Base-by-base conservation (phyloP, 2,329 filamentous ascomycete species). In the Aspergillus ruber region DNA sequence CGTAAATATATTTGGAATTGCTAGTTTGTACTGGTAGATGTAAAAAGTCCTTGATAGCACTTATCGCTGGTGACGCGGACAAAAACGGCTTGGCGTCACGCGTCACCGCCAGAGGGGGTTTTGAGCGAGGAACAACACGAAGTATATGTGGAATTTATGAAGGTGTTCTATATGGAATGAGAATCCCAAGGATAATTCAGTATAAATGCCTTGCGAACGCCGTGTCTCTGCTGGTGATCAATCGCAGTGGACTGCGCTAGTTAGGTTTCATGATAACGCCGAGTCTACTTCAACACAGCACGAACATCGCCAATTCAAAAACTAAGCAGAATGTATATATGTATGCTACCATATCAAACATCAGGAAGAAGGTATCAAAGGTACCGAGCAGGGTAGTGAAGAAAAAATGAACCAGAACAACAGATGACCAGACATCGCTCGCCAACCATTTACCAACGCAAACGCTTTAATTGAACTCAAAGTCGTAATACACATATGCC, bases 401-500 rank as follows among this genome's bases (percentile, higher is more conserved):
- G 25, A 4, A 12, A 12, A 29, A 29, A 29, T 29, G 25, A 12
- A 12, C 25, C 25, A 29, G 25, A 29, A 29, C 10, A 29, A 12
- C 25, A 29, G 9, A 39, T 21, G 36, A 39, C 15, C 17, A 17
- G 17, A 39, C 17, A 39, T 13, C 36, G 18, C 17, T 12, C 18
- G 36, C 17, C 36, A 39, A 18, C 36, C 8, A 21, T 39, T 10
- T 20, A 12, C 36, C 10, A 36, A 36, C 13, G 15, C 36, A 39
- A 21, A 17, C 13, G n/a, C 36, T 12, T 39, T 32, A 80, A 59
- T 73, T 70, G 56, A 97, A 83, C 64, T 93, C 88, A 65, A 97
- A 87, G 66, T 95, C 88, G 72, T 97, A 98, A 75, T 90, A 96
- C 64, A 97, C 93, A 71, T 94, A 98, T 36, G 93, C 86, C 50